Percentiles rank a stretch among this genome's conserved stretches.
Evolutionary conservation across 257 asterid species (phyloP).

Genomic region (Leptodermis oblonga): DNA sequence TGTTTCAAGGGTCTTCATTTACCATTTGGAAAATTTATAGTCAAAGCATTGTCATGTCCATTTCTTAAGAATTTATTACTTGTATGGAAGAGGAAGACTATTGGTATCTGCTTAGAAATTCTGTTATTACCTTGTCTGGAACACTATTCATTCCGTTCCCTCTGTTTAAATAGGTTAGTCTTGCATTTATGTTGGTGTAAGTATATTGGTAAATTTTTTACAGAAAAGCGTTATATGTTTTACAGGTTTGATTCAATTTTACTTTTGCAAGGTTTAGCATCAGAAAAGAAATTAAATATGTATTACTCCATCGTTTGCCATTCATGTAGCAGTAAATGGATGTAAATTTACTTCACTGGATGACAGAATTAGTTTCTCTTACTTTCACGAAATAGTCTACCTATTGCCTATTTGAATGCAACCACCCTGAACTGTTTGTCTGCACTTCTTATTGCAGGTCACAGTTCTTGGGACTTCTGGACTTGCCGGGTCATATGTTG

Average conservation of each 20-base stretch:
- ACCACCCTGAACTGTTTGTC: not conserved
- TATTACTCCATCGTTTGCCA: not conserved
- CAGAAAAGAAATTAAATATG: not conserved
- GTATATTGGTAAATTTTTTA: not conserved
- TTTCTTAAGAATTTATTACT: not conserved
- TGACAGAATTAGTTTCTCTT: not conserved
- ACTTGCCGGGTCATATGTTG: constrained; percentile 92
- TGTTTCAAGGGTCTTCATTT: not conserved
- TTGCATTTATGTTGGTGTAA: not conserved
- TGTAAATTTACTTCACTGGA: not conserved
- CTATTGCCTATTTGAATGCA: not conserved
- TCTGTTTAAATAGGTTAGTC: not conserved
- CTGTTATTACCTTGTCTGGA: not conserved
- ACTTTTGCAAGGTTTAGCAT: no score
- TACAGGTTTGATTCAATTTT: no score
- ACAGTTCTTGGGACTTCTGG: constrained; percentile 96
- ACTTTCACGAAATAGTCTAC: not conserved
- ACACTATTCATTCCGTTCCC: no score
- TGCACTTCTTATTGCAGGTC: constrained; percentile 48
- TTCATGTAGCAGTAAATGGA: not conserved
- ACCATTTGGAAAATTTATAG: not conserved
- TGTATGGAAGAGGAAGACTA: not conserved
- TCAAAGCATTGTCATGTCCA: no score
- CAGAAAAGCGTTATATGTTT: no score
- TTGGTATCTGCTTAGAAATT: not conserved